phyloP scores from a whole-genome alignment of 257 asterid species.

The Avicennia marina region DNA sequence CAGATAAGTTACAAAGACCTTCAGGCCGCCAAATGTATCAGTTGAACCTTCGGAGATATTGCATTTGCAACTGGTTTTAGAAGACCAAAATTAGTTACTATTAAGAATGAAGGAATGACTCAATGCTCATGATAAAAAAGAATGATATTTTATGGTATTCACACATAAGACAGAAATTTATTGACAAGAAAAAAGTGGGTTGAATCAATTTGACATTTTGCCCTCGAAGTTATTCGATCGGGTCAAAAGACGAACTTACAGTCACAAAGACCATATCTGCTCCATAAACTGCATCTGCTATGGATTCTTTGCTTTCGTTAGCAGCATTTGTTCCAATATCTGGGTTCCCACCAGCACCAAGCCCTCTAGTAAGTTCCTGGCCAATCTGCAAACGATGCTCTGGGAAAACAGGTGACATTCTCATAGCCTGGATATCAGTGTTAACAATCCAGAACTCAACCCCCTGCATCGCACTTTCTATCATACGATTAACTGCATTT shows the following conservation, averaged over 20 bases:
- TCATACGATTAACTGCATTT: slow-evolving; percentile 96
- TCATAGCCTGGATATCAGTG: slow-evolving; percentile 91
- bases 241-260: slow-evolving; percentile 27
- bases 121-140: too few relatives aligned
- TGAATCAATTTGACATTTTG: neutral
- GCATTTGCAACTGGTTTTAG: neutral
- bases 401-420: slow-evolving; percentile 72
- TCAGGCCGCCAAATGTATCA: neutral
- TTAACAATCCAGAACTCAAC: slow-evolving; percentile 97
- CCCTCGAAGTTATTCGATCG: neutral
- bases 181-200: neutral
- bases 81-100: neutral
- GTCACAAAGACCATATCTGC: slow-evolving; percentile 64
- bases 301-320: slow-evolving; percentile 74
- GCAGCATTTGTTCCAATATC: slow-evolving; percentile 94
- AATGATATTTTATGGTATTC: neutral
- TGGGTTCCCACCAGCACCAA: slow-evolving; percentile 98
- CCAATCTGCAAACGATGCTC: slow-evolving; percentile 84
- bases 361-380: slow-evolving; percentile 87
- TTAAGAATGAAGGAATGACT: too few relatives aligned
- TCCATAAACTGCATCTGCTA: slow-evolving; percentile 72
- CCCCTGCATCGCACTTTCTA: slow-evolving; percentile 83
- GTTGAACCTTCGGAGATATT: neutral
- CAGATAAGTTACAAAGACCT: neutral
- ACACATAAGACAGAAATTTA: neutral